Conservation (phyloP, 1,284 basidiomycete species). For the Pisolithus thermaeus region DNA sequence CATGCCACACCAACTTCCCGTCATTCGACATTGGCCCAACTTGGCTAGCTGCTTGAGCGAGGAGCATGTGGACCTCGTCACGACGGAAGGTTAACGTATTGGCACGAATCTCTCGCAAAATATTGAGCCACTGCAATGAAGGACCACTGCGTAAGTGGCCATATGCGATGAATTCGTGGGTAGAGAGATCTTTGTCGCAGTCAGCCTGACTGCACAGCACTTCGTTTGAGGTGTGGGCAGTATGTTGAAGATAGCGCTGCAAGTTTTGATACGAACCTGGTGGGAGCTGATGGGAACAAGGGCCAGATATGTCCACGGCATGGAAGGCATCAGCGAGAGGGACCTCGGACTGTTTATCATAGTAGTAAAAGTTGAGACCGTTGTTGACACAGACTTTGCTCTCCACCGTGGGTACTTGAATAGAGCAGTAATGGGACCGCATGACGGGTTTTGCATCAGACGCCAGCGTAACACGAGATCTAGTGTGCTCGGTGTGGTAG, state of each 20-base stretch:
- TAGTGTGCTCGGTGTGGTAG: conserved; percentile 11
- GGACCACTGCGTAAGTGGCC: conserved; percentile 38
- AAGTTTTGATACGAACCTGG: conserved; percentile 31
- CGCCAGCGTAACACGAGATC: conserved; percentile 30
- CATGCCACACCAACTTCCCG: conserved; percentile 29
- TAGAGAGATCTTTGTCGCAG: conserved; percentile 31
- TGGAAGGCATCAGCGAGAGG: conserved; percentile 12
- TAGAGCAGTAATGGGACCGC: conserved; percentile 31
- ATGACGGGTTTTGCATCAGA: conserved; percentile 38
- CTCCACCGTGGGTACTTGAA: conserved; percentile 23
- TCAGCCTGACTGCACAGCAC: conserved; percentile 36
- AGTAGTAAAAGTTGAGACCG: conserved; percentile 24
- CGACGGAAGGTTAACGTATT: conserved; percentile 31
- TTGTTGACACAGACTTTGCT: conserved; percentile 31
- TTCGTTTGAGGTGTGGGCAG: conserved; percentile 38
- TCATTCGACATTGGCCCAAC: conserved; percentile 28
- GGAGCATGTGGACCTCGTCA: conserved; percentile 34
- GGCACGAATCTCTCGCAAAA: conserved; percentile 35
- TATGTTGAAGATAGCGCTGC: conserved; percentile 32
- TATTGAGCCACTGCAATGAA: conserved; percentile 45
- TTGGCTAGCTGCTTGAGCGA: conserved; percentile 39
- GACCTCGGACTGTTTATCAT: conserved; percentile 8
- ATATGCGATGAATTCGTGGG: conserved; percentile 42
- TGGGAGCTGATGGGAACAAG: conserved; percentile 29
- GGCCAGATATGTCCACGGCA: conserved; percentile 10